Evolutionary conservation across 257 asterid genomes (phyloP), one percentile per base, ranked within the genome.

Genomic region (Solanum sejunctum): DNA sequence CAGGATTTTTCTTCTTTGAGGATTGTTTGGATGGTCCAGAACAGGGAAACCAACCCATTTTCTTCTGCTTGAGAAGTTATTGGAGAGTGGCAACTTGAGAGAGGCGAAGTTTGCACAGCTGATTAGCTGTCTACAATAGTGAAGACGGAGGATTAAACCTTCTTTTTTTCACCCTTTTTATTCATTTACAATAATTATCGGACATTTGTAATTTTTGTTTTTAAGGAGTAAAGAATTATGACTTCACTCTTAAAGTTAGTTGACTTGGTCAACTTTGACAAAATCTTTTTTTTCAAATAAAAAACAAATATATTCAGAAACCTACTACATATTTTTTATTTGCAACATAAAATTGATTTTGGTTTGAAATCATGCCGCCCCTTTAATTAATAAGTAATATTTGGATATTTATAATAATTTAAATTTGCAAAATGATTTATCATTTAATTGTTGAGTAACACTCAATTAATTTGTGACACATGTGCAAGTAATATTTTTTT

Each of bases 41-140:
- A 84, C 97, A 92, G 64, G 91, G 94, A 90, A 92, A 93, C 95
- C 97, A 93, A 79, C 97, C 94, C 97, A 92, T 91, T 85, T 54
- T 85, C 67, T 84, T 67, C 78, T 82, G 77, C 69, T 66, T 15
- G 5, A 13, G 77, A 9, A 16, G 51, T 17, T 69, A 36, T 26
- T 82, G 70, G 75, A n/a, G 77, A 61, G 70, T 26, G 39, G 20
- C 85, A 52, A 51, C 26, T 49, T 16, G 78, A 82, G 43, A 63
- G 41, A 28, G 69, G 52, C 58, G 57, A 61, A 15, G 21, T 52
- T 78, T 52, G 63, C 64, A 5, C 64, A 51, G 82, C 47, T 77
- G 47, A 51, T 26, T 77, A 77, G 82, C 64, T 78, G 82, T 78
- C 82, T 51, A 8, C 10, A 52, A 51, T 52, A 23, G 63, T 52